Evolutionary conservation across 2,329 filamentous ascomycete species (phyloP).

Genomic region (Cladosporium oxysporum): DNA sequence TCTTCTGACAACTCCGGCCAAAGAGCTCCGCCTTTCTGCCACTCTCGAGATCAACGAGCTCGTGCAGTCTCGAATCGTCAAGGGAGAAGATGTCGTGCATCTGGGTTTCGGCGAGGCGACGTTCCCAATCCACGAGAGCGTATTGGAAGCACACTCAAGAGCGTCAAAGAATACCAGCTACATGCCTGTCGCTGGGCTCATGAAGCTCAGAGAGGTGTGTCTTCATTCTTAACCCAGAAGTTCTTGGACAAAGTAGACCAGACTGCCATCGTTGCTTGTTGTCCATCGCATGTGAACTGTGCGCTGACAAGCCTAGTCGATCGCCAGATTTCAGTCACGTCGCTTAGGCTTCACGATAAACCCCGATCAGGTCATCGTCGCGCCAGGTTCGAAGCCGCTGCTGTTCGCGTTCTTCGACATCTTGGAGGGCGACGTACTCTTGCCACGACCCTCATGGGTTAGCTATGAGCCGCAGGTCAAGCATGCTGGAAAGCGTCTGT

Average conservation of each 20-base stretch:
- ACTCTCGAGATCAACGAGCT: constrained; percentile 1
- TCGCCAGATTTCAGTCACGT: neutral
- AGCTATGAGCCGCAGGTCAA: constrained; percentile 3
- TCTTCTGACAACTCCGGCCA: neutral
- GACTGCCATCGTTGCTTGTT: neutral
- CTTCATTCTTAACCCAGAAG: neutral
- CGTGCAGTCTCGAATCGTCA: neutral
- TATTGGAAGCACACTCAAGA: neutral
- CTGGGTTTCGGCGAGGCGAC: neutral
- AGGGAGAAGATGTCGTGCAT: neutral
- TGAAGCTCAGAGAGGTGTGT: neutral
- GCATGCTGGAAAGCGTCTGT: constrained; percentile 1
- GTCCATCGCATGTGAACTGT: neutral
- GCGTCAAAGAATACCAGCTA: neutral
- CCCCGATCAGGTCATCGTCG: neutral
- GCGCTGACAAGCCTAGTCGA: neutral
- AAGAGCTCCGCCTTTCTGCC: neutral
- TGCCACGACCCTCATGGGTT: neutral
- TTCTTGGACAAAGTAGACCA: neutral
- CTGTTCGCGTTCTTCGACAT: neutral
- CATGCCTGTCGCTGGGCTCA: neutral
- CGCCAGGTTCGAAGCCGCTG: neutral
- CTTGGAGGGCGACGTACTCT: neutral
- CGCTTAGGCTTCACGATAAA: neutral
- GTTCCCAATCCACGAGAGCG: neutral